These are phyloP conservation scores for Lepidium campestre DNA, from an alignment of 441 rosid genomes.

Conservation along the genomic window DNA sequence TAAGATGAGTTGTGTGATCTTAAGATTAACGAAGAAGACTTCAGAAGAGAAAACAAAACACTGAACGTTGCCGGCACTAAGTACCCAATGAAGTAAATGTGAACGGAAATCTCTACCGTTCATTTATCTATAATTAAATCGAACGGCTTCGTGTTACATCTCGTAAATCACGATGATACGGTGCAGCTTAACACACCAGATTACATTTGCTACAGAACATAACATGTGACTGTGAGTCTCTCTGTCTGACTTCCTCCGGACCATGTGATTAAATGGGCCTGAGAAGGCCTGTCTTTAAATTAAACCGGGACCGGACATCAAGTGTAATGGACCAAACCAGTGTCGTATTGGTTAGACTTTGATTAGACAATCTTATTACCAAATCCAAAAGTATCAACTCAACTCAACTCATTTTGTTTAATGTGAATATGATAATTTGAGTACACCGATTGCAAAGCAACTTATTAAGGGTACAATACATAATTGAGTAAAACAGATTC, in stretches of 20 bases:
- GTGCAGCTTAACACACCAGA: not conserved
- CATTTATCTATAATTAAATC: not conserved
- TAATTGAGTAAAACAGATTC: not conserved
- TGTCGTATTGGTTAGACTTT: not conserved
- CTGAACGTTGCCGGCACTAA: not conserved
- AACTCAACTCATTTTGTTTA: too few species aligned
- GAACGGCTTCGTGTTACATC: slow-evolving; percentile 1
- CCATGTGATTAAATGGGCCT: not conserved
- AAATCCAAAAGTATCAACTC: too few species aligned
- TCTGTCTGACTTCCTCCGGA: too few species aligned
- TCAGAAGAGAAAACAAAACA: not conserved
- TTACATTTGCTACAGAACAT: not conserved
- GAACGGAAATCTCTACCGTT: slow-evolving; percentile 18
- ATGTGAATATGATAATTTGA: too few species aligned
- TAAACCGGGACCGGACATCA: not conserved
- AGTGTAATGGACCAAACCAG: not conserved
- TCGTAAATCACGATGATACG: not conserved
- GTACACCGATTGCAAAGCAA: not conserved
- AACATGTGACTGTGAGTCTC: too few species aligned
- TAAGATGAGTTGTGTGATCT: not conserved
- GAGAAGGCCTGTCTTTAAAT: not conserved
- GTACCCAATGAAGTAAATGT: slow-evolving; percentile 3
- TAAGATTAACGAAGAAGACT: not conserved
- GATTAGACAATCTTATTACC: not conserved
- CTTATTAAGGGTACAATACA: slow-evolving; percentile 14